Evolutionary conservation across 2,329 filamentous ascomycete genomes (phyloP), one percentile per base, ranked within the genome.

Genomic region (Hypoxylon sp.): DNA sequence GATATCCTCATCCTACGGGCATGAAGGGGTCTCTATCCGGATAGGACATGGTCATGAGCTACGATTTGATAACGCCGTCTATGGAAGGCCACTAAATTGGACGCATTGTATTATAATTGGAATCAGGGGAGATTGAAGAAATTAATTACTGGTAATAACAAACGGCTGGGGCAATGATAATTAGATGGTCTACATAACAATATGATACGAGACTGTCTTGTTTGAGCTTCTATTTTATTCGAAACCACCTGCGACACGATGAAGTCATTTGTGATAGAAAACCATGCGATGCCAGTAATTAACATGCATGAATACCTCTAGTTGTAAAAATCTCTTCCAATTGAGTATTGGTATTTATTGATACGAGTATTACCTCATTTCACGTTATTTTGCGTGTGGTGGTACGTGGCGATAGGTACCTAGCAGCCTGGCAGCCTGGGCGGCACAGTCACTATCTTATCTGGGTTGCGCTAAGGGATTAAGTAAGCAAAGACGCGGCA

Each of bases 21-120:
- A 70, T 66, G 61, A 61, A 60, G 63, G 65, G 63, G 65, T 69
- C 63, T 61, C 48, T 25, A 60, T 64, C 61, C 55, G 65, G 65
- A 67, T 58, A 61, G 59, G 55, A 64, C 62, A 67, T 70, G 71
- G 71, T 73, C 73, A 75, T 66, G 74, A 75, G 62, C 69, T 68
- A 71, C 60, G 69, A 70, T 50, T 63, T 50, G 57, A 69, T 67
- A 52, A 62, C 50, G 62, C 62, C 46, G 25, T 63, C 51, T 27
- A 65, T 46, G 61, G 62, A 57, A 63, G 47, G 48, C 61, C 54
- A 30, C 62, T 61, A 54, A 65, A 61, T 43, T 59, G 63, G 65
- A 50, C 23, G 45, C 30, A 56, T 67, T 67, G 68, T 69, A 67
- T 65, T 63, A 63, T 70, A 63, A 70, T 67, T 39, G 52, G 56